phyloP scores from a whole-genome alignment of 176 grass and related monocot species.

The Paspalum notatum region DNA sequence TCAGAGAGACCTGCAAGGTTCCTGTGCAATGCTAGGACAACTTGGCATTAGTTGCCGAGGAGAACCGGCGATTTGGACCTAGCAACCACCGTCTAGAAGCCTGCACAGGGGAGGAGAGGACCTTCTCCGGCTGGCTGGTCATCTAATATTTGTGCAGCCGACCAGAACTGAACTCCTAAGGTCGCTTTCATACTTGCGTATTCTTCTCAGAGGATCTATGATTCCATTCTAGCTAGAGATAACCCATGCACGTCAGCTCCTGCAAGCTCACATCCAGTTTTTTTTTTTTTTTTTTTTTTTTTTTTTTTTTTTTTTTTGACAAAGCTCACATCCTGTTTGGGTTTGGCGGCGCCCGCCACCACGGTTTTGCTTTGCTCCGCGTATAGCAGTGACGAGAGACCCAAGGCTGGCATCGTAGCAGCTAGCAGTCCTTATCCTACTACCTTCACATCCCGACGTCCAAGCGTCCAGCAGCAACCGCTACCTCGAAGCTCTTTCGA shows the following conservation, averaged over 20 bases:
- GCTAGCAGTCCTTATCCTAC: background rate
- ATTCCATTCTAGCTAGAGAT: too few relatives aligned
- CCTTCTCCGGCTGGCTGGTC: background rate
- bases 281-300: too few relatives aligned
- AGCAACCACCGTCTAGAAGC: background rate
- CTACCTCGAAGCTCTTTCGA: too few relatives aligned
- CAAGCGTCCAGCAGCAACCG: background rate
- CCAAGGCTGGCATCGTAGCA: background rate
- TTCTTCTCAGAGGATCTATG: background rate
- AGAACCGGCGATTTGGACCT: background rate
- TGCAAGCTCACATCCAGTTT: too few relatives aligned
- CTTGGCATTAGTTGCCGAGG: background rate
- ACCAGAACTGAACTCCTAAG: background rate
- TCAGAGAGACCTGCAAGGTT: slow-evolving; percentile 1
- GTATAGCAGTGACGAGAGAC: background rate
- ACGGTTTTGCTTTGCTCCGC: background rate
- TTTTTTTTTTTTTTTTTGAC: too few relatives aligned
- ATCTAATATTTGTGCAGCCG: background rate
- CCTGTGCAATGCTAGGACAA: background rate
- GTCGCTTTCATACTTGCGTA: slow-evolving; percentile 29
- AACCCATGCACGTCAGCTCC: background rate
- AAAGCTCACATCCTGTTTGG: too few relatives aligned
- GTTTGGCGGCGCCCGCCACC: background rate
- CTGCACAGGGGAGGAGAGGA: background rate
- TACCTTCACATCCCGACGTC: background rate